Evolutionary conservation across 2,329 filamentous ascomycete species (phyloP).

Genomic region (Thielaviopsis populi): DNA sequence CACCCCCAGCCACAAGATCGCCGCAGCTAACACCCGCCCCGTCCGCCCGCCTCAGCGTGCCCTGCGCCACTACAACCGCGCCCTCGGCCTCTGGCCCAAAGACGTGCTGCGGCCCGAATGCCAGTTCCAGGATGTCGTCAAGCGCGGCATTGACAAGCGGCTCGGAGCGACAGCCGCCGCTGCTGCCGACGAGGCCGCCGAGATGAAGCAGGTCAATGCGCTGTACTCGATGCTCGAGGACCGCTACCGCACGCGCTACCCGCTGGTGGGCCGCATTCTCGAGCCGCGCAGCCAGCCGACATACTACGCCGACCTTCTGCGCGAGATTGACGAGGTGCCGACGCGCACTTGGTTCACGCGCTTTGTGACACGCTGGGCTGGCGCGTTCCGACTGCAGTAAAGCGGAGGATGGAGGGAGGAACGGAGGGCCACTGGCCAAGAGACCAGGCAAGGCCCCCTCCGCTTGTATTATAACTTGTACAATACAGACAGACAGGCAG

Average conservation of each 20-base stretch:
- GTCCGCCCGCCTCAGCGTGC: slow-evolving; percentile 5
- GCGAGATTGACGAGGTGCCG: slow-evolving; percentile 49
- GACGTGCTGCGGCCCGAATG: slow-evolving; percentile 47
- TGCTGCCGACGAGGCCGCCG: slow-evolving; percentile 1
- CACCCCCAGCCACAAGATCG: too few species aligned
- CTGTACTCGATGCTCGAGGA: slow-evolving; percentile 44
- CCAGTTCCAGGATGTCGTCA: slow-evolving; percentile 44
- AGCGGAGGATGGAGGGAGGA: neutral
- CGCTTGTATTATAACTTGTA: slow-evolving; percentile 3
- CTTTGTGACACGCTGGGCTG: slow-evolving; percentile 39
- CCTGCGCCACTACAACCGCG: slow-evolving; percentile 31
- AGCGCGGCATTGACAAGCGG: slow-evolving; percentile 19
- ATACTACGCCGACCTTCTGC: slow-evolving; percentile 46
- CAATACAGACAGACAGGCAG: neutral
- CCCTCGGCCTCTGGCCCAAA: slow-evolving; percentile 45
- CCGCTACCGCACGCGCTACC: slow-evolving; percentile 34
- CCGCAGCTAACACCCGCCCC: too few species aligned
- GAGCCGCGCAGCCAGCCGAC: slow-evolving; percentile 47
- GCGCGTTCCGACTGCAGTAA: slow-evolving; percentile 43
- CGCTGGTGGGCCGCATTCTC: slow-evolving; percentile 26
- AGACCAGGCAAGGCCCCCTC: too few species aligned
- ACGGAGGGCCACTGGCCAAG: too few species aligned
- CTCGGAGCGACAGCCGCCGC: slow-evolving; percentile 19
- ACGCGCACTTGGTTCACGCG: slow-evolving; percentile 38
- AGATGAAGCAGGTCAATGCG: slow-evolving; percentile 37